Evolutionary conservation across 2,329 filamentous ascomycete genomes (phyloP).

Genomic region (Verticillium nubilum): DNA sequence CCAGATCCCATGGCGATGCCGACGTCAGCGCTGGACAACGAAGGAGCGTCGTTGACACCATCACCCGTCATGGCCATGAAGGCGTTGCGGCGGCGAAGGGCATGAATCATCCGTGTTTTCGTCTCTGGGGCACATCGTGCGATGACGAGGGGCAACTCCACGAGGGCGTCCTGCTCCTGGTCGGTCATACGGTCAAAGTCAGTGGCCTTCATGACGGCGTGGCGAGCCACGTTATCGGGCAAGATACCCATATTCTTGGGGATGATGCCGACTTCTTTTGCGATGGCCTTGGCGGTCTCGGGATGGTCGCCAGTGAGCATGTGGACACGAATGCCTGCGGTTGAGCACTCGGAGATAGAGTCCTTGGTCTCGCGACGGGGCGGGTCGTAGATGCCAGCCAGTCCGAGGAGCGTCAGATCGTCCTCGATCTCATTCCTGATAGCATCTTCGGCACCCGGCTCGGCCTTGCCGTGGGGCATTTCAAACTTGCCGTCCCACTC

Average conservation of each 20-base stretch:
- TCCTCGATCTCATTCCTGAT: slow-evolving; percentile 60
- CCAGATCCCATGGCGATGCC: slow-evolving; percentile 90
- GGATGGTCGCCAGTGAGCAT: slow-evolving; percentile 84
- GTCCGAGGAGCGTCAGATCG: slow-evolving; percentile 68
- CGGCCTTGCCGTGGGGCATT: slow-evolving; percentile 10
- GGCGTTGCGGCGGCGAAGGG: slow-evolving; percentile 67
- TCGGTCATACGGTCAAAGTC: slow-evolving; percentile 76
- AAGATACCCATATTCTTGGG: slow-evolving; percentile 55
- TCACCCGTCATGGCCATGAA: slow-evolving; percentile 88
- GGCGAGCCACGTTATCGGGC: slow-evolving; percentile 56
- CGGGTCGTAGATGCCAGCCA: slow-evolving; percentile 82
- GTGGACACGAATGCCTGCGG: slow-evolving; percentile 72
- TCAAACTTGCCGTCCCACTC: slow-evolving; percentile 45
- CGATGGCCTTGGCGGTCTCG: slow-evolving; percentile 73
- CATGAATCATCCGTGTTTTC: slow-evolving; percentile 88
- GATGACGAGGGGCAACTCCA: slow-evolving; percentile 73
- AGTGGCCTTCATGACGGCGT: slow-evolving; percentile 68
- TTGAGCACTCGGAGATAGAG: slow-evolving; percentile 64
- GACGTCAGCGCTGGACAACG: slow-evolving; percentile 74
- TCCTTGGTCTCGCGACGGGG: slow-evolving; percentile 74
- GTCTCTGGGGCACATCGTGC: slow-evolving; percentile 81
- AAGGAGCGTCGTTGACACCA: slow-evolving; percentile 82
- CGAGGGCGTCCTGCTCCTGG: slow-evolving; percentile 68
- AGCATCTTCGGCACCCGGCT: slow-evolving; percentile 27
- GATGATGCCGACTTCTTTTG: slow-evolving; percentile 73